Evolutionary conservation across 768 basidiomycete species (phyloP).

Genomic region (Tulasnella calospora): DNA sequence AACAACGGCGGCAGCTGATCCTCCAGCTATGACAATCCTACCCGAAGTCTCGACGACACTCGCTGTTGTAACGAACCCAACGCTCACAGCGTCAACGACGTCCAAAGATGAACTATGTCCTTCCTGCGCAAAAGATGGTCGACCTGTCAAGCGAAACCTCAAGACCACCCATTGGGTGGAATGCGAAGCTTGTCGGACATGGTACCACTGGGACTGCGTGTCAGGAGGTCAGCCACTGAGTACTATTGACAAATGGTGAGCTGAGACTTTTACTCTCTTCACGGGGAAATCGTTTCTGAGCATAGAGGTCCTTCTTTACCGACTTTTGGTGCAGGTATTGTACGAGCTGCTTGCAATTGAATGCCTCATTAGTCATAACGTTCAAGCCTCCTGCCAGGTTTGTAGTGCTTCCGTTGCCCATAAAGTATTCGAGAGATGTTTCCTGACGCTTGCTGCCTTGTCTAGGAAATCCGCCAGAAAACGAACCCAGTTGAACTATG

Average conservation of each 20-base stretch:
- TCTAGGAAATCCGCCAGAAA: slow-evolving; percentile 70
- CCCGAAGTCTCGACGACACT: not conserved
- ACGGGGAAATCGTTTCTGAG: slow-evolving; percentile 23
- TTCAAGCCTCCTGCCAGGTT: slow-evolving; percentile 60
- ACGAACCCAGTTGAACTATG: slow-evolving; percentile 55
- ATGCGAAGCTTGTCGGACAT: slow-evolving; percentile 74
- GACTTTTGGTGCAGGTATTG: slow-evolving; percentile 55
- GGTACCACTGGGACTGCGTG: slow-evolving; percentile 85
- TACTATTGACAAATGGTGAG: slow-evolving; percentile 74
- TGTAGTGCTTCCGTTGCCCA: not conserved
- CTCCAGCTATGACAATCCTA: not conserved
- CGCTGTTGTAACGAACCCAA: not conserved
- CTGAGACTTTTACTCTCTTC: slow-evolving; percentile 28
- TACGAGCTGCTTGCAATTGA: slow-evolving; percentile 53
- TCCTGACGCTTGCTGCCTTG: not conserved
- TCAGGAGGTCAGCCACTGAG: slow-evolving; percentile 55
- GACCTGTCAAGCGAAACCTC: slow-evolving; percentile 18
- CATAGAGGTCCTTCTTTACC: slow-evolving; percentile 3
- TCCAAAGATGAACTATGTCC: slow-evolving; percentile 1
- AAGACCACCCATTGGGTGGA: slow-evolving; percentile 76
- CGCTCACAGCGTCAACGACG: not conserved
- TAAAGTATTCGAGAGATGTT: too few relatives aligned
- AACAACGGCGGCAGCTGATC: not conserved
- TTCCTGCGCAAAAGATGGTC: slow-evolving; percentile 9
- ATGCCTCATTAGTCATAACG: slow-evolving; percentile 61